Percentiles rank a stretch among this genome's conserved stretches.
These are phyloP conservation scores for Hyaloraphidium curvatum DNA, from an alignment of 192 early-diverging fungal genomes.

Conservation along the genomic window DNA sequence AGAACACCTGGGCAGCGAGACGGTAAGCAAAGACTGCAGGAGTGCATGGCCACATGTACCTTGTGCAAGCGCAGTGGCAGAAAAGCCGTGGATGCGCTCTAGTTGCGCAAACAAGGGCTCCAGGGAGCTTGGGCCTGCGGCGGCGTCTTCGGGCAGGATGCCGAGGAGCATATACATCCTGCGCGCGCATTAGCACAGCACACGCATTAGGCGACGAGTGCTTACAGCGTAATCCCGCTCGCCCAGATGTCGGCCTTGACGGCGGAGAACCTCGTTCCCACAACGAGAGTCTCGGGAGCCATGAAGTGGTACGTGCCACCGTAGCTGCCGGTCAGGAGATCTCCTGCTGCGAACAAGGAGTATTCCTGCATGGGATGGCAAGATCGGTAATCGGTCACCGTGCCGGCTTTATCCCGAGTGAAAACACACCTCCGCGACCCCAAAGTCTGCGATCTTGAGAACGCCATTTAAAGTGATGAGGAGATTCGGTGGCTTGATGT, in stretches of 20 bases:
- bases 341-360: slow-evolving; percentile 15
- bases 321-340: slow-evolving; percentile 20
- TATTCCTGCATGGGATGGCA: slow-evolving; percentile 17
- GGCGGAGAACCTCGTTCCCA: slow-evolving; percentile 11
- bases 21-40: too few relatives aligned
- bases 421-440: slow-evolving; percentile 24
- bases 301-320: slow-evolving; percentile 40
- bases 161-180: too few relatives aligned
- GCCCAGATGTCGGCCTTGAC: slow-evolving; percentile 36
- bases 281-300: slow-evolving; percentile 28
- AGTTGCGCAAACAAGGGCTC: too few relatives aligned
- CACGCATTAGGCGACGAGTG: too few relatives aligned
- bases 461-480: slow-evolving; percentile 30
- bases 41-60: too few relatives aligned
- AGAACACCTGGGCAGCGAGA: too few relatives aligned
- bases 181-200: too few relatives aligned
- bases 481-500: slow-evolving; percentile 35
- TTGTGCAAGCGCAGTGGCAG: too few relatives aligned
- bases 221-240: slow-evolving; percentile 29
- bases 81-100: too few relatives aligned
- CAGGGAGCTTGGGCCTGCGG: too few relatives aligned
- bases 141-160: too few relatives aligned
- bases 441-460: slow-evolving; percentile 36
- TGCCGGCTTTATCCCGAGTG: background rate
- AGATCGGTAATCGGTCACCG: background rate